Conservation (phyloP, 192 early-diverging fungal species). For the Physocladia obscura region DNA sequence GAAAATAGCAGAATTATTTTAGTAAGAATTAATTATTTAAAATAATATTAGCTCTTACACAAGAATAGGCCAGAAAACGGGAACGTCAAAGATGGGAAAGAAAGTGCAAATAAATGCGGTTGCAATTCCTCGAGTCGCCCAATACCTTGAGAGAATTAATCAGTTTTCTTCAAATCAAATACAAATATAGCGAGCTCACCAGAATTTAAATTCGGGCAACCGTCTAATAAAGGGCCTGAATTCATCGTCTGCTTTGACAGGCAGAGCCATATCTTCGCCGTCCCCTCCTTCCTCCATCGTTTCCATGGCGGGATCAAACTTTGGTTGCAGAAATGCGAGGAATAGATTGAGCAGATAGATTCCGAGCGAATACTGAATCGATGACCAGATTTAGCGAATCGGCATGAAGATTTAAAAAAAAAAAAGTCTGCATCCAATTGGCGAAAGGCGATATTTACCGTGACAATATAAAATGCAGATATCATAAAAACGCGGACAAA, state of each 20-base stretch:
- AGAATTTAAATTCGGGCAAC: constrained; percentile 98
- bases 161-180: not conserved
- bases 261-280: constrained; percentile 71
- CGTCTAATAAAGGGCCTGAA: constrained; percentile 95
- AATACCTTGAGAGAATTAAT: constrained; percentile 76
- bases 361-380: constrained; percentile 84
- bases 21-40: no score
- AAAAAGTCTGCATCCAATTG: no score
- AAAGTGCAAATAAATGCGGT: constrained; percentile 86
- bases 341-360: constrained; percentile 96
- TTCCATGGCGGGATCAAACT: constrained; percentile 88
- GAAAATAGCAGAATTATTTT: no score
- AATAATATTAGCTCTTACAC: constrained; percentile 49
- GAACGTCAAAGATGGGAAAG: constrained; percentile 83
- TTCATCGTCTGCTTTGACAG: constrained; percentile 87
- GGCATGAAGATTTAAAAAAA: no score
- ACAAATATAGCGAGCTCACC: constrained; percentile 55
- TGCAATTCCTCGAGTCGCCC: constrained; percentile 75
- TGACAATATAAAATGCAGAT: constrained; percentile 93
- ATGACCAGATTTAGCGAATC: no score
- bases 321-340: constrained; percentile 93
- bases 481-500: constrained; percentile 73
- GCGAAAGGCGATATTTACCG: no score
- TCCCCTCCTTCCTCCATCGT: constrained; percentile 54
- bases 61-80: constrained; percentile 99